Evolutionary conservation across 2,329 filamentous ascomycete species (phyloP).

Genomic region (Aspergillus sp.): DNA sequence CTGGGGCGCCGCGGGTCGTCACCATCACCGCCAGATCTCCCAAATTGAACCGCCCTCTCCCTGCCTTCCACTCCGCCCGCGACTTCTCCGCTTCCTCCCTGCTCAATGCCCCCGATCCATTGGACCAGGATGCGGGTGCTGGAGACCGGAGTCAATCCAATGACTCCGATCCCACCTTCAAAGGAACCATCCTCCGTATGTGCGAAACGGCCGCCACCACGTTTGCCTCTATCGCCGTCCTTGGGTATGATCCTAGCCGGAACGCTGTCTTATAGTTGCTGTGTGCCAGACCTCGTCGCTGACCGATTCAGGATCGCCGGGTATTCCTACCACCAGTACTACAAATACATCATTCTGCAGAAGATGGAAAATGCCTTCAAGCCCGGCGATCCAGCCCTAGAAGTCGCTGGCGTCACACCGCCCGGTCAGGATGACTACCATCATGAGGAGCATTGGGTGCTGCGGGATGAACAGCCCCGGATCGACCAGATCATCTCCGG

Average conservation of each 20-base stretch:
- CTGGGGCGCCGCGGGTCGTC: slow-evolving; percentile 3
- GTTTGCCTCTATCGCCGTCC: slow-evolving; percentile 69
- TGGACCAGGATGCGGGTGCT: slow-evolving; percentile 31
- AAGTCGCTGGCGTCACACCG: slow-evolving; percentile 62
- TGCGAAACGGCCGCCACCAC: slow-evolving; percentile 73
- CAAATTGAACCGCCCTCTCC: slow-evolving; percentile 18
- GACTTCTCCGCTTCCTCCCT: slow-evolving; percentile 23
- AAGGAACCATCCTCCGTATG: slow-evolving; percentile 59
- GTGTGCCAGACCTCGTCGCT: slow-evolving; percentile 10
- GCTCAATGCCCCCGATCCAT: slow-evolving; percentile 24
- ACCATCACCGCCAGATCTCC: slow-evolving; percentile 1
- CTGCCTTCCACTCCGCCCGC: slow-evolving; percentile 16
- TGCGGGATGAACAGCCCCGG: slow-evolving; percentile 74
- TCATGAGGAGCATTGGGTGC: slow-evolving; percentile 70
- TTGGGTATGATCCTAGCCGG: slow-evolving; percentile 51
- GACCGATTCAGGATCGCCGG: slow-evolving; percentile 54
- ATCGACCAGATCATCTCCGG: slow-evolving; percentile 84
- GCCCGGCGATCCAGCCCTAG: slow-evolving; percentile 86
- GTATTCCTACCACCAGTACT: slow-evolving; percentile 76
- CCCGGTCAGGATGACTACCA: slow-evolving; percentile 35
- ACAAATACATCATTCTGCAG: slow-evolving; percentile 85
- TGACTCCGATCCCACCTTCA: slow-evolving; percentile 32
- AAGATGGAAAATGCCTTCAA: slow-evolving; percentile 93
- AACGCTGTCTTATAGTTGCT: not conserved
- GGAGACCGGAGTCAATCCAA: slow-evolving; percentile 23